These are phyloP conservation scores for Dendrobium huoshanense DNA, from an alignment of 106 monocot species.

Conservation along the genomic window DNA sequence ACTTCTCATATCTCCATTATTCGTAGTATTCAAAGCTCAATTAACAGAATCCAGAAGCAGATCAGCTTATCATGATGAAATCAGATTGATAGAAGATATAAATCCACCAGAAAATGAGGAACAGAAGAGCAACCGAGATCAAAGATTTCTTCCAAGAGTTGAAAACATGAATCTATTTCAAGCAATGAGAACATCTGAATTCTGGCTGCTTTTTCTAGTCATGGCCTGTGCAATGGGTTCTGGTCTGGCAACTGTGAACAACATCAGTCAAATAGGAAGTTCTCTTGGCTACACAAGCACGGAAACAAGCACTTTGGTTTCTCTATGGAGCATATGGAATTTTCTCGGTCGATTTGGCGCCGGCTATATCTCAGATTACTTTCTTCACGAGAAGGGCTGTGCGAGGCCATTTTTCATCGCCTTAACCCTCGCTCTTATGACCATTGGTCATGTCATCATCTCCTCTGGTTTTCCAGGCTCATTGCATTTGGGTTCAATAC, in stretches of 20 bases:
- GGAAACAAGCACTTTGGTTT: slow-evolving; percentile 55
- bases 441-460: slow-evolving; percentile 55
- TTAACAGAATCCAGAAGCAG: neutral
- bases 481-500: slow-evolving; percentile 53
- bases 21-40: slow-evolving; percentile 30
- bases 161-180: slow-evolving; percentile 48
- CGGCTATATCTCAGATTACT: slow-evolving; percentile 74
- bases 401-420: slow-evolving; percentile 68
- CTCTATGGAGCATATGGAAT: slow-evolving; percentile 98
- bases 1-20: slow-evolving; percentile 46
- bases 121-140: neutral
- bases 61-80: slow-evolving; percentile 16
- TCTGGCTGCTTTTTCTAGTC: slow-evolving; percentile 82
- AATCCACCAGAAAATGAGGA: neutral
- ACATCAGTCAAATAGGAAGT: slow-evolving; percentile 76
- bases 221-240: slow-evolving; percentile 95
- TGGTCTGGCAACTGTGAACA: slow-evolving; percentile 88
- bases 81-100: slow-evolving; percentile 18
- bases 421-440: slow-evolving; percentile 62
- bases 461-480: slow-evolving; percentile 59
- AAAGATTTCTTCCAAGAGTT: neutral
- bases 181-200: slow-evolving; percentile 47
- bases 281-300: slow-evolving; percentile 51
- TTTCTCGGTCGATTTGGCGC: slow-evolving; percentile 73
- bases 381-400: slow-evolving; percentile 35